Conservation (phyloP, 2,329 filamentous ascomycete genomes). For the Neonectria magnoliae region DNA sequence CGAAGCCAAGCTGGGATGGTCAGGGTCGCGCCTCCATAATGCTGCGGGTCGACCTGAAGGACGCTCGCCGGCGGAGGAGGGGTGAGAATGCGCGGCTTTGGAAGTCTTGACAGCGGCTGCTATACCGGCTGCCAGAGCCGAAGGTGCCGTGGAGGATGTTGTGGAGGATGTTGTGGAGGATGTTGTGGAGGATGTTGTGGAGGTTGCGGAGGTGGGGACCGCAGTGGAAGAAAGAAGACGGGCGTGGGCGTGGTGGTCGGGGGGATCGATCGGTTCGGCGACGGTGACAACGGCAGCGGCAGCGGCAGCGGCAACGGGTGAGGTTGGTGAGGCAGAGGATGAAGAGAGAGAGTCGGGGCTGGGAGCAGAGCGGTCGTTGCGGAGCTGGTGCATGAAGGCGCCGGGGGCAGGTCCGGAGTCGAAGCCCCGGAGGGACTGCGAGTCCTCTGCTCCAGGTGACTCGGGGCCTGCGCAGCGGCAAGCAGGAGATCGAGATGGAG, state of each 20-base stretch:
- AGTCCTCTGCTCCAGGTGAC: slow-evolving; percentile 39
- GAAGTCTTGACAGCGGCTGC: slow-evolving; percentile 21
- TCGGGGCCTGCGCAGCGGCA: slow-evolving; percentile 36
- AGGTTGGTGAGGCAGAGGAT: slow-evolving; percentile 26
- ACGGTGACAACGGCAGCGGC: not conserved
- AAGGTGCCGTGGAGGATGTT: not conserved
- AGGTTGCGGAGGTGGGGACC: slow-evolving; percentile 11
- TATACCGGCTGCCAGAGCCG: not conserved
- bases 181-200: slow-evolving; percentile 10
- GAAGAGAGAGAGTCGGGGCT: slow-evolving; percentile 36
- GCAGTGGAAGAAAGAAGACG: slow-evolving; percentile 24
- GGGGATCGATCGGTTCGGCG: slow-evolving; percentile 30
- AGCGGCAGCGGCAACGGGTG: slow-evolving; percentile 10
- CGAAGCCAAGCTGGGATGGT: slow-evolving; percentile 30
- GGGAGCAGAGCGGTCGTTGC: slow-evolving; percentile 30
- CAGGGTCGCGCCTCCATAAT: slow-evolving; percentile 39
- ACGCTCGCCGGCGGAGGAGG: slow-evolving; percentile 29
- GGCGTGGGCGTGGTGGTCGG: slow-evolving; percentile 16
- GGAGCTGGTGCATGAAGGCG: slow-evolving; percentile 47
- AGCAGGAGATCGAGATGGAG: slow-evolving; percentile 44
- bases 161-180: slow-evolving; percentile 15
- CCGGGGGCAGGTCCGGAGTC: slow-evolving; percentile 41
- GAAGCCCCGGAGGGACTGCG: slow-evolving; percentile 42
- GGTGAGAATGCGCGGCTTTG: slow-evolving; percentile 1
- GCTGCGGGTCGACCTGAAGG: slow-evolving; percentile 25